Evolutionary conservation across 1,284 basidiomycete species (phyloP), one percentile per base, ranked within the genome.

Genomic region (Takashimella tepidaria): DNA sequence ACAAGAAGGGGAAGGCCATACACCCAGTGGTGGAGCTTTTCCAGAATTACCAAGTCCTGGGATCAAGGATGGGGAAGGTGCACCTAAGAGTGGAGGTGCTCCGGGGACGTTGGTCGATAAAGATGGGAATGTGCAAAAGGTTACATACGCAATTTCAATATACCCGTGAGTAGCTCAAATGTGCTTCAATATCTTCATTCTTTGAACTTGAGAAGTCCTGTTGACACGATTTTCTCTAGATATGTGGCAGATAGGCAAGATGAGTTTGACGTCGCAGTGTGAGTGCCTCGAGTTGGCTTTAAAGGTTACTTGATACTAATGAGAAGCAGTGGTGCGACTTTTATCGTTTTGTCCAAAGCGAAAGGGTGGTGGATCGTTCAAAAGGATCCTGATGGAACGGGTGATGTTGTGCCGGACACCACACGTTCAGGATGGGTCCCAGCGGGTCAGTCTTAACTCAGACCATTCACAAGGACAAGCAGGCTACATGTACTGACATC

Each of bases 341-440:
- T 96, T 74, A 84, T 97, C 61, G 95, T 98, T 66, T 79, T 96
- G 51, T 90, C 89, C 55, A 86, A 95, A 59, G 87, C 92, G 13
- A 87, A 93, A 58, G 96, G 96, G 0, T 98, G 96, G 96, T 99
- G 95, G 92, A 89, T 97, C 31, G 95, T 98, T 3, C 92, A 98
- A 70, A 84, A 89, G 27, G 96, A 98, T 72, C 86, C 88, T 21
- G 84, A 84, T 45, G 92, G 92, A 2, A 82, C 84, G 4, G 92
- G 92, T 12, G 77, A 85, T 48, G 83, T 92, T 43, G 84, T 88
- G 54, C 81, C 84, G 21, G 88, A 90, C 61, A 80, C 83, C 26
- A 75, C 79, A 48, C 84, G 87, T 71, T 85, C 89, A 69, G 89
- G 89, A 48, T 89, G 89, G 89, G 87, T 92, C 6, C 88, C 90